Evolutionary conservation across 345 rosid genomes (phyloP), one percentile per base, ranked within the genome.

Genomic region (Rhizophora mangle): DNA sequence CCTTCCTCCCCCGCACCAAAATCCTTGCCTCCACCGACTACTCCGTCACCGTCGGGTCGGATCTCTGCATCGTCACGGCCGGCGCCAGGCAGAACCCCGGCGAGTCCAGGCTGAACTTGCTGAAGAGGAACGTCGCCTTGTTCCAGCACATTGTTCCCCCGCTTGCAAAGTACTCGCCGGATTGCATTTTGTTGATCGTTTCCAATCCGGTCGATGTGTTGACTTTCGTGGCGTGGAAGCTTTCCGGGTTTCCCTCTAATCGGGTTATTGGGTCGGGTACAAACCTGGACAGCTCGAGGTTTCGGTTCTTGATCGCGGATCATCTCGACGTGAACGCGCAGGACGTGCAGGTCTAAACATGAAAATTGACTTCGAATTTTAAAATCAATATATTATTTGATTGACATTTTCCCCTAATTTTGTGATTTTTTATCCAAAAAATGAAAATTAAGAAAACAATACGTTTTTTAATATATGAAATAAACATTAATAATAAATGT

Each of bases 311-410:
- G 76, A 86, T 91, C 29, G 97, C 97, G 0, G 91, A 94, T 71
- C 97, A 94, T 72, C 86, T 94, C 55, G 93, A 91, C 62, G 93
- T 94, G 32, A 94, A 91, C 55, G 95, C 97, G 68, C 98, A 94
- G 72, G 98, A 94, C 49, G 97, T 94, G 18, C 98, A 94, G 95
- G 98, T 93, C 19, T 13, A 11, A 43, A 11, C 18, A 1, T 13
- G 49, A 43, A 39, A 43, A 43, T 43, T 43, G 18, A 13, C 49
- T 43, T 43, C 18, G 18, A 43, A 43, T 43, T 39, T 3, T 43
- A 13, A 15, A 3, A 43, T 43, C 19, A 43, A 15, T 3, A 43
- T 3, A 13, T 2, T 43, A 43, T 43, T 43, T 37, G 9, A 37
- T 8, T 37, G 10, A 78, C 46, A 9, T 37, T 37, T 37, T 34